Evolutionary conservation across 441 rosid genomes (phyloP), one percentile per base, ranked within the genome.

Genomic region (Corymbia citriodora): DNA sequence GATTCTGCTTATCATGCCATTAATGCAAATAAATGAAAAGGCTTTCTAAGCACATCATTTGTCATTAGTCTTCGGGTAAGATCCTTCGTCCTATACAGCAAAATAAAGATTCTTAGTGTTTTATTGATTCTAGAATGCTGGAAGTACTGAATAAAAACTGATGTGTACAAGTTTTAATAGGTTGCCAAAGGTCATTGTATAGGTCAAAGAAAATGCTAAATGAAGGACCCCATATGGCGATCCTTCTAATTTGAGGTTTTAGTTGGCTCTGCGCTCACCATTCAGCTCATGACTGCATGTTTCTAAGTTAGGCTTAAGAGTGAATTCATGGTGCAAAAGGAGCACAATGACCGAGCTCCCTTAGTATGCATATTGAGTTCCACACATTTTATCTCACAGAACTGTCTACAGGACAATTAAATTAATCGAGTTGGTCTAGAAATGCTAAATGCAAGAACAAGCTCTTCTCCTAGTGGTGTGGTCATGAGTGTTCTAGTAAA

Each of bases 351-450:
- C 14, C 29, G 70, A 4, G 70, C 70, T 63, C 70, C 70, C 33
- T 63, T 13, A 13, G 5, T 29, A 29, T 29, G 33, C 70, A 63
- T 63, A 29, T 61, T 61, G 9, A 25, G 31, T 27, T 61, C 31
- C 2, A 61, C 31, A 27, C 68, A 27, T 6, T 27, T 27, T 61
- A 12, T 61, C 31, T 61, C 68, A 27, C 0, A 61, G 5, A 61
- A 0, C 7, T 27, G 7, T 27, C 31, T 61, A 5, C 68, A 61
- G 2, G 31, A 15, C 11, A 2, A 11, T 25, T 61, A 27, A 27
- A 12, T 3, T 27, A 61, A 0, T 61, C 0, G 31, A 10, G 8
- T 61, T 8, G 13, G 2, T 61, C 68, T 61, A 61, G 31, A 61
- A 61, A 61, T 61, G 68, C 68, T 27, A 61, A 61, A 61, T 27